Evolutionary conservation across 2,329 filamentous ascomycete genomes (phyloP).

Genomic region (Aspergillus glaucus): DNA sequence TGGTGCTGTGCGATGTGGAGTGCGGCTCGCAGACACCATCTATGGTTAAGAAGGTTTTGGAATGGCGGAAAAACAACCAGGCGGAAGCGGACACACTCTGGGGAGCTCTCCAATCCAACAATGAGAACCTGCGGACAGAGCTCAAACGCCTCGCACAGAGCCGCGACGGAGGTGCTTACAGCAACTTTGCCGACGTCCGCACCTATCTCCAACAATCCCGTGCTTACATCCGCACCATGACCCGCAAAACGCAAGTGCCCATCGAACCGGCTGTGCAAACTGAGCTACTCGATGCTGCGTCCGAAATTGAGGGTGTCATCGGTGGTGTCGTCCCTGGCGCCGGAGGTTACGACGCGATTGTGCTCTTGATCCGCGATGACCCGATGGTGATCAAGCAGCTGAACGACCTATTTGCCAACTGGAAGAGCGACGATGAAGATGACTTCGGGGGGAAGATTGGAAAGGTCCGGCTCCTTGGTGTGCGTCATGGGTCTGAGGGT

Average conservation of each 20-base stretch:
- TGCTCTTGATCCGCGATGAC: constrained; percentile 70
- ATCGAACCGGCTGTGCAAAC: constrained; percentile 88
- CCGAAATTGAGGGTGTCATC: constrained; percentile 67
- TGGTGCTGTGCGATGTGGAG: constrained; percentile 94
- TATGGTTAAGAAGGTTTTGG: constrained; percentile 89
- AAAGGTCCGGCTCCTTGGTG: constrained; percentile 39
- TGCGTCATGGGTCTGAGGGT: constrained; percentile 42
- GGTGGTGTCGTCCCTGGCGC: constrained; percentile 92
- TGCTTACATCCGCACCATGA: constrained; percentile 68
- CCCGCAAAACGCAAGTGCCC: constrained; percentile 64
- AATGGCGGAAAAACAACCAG: constrained; percentile 65
- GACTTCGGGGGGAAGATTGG: constrained; percentile 42
- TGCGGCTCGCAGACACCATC: constrained; percentile 88
- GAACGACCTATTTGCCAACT: constrained; percentile 57
- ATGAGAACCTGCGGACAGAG: constrained; percentile 62
- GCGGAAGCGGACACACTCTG: constrained; percentile 65
- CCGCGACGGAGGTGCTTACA: constrained; percentile 35
- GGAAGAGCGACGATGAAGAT: constrained; percentile 49
- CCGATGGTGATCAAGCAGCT: constrained; percentile 56
- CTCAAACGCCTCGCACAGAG: constrained; percentile 50
- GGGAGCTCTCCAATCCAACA: constrained; percentile 65
- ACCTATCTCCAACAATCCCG: constrained; percentile 48
- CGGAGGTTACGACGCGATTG: constrained; percentile 86
- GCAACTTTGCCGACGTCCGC: constrained; percentile 49
- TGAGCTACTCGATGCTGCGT: constrained; percentile 69